These are phyloP conservation scores for Hypoxylon sp. DNA, from an alignment of 2,329 filamentous ascomycete genomes.

Conservation along the genomic window DNA sequence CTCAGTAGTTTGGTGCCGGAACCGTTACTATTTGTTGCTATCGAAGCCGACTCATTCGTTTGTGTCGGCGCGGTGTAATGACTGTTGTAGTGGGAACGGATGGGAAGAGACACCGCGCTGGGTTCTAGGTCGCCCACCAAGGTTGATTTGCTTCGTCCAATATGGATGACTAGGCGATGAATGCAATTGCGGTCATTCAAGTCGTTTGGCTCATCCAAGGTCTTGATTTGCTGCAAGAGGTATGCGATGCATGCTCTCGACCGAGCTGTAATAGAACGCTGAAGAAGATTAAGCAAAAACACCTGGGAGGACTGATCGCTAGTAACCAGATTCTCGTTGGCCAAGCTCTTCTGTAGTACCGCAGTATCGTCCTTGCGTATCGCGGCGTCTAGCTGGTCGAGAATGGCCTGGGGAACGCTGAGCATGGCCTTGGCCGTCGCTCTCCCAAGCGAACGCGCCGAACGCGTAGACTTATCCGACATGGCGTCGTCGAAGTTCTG, in stretches of 20 bases:
- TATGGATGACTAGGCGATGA: conserved; percentile 90
- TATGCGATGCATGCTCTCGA: conserved; percentile 74
- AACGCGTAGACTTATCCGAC: conserved; percentile 76
- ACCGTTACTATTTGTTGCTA: conserved; percentile 62
- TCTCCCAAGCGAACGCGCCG: conserved; percentile 75
- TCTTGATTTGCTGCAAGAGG: conserved; percentile 72
- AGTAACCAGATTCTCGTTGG: conserved; percentile 62
- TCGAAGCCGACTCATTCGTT: conserved; percentile 63
- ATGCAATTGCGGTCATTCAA: conserved; percentile 95
- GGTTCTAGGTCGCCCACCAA: conserved; percentile 58
- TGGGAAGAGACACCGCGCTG: conserved; percentile 59
- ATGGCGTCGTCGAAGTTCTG: conserved; percentile 78
- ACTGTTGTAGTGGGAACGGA: conserved; percentile 63
- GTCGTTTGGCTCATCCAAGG: conserved; percentile 85
- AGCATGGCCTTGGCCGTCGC: conserved; percentile 78
- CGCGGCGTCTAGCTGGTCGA: conserved; percentile 76
- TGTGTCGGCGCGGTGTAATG: conserved; percentile 84
- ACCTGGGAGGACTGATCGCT: conserved; percentile 65
- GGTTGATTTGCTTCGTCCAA: conserved; percentile 74
- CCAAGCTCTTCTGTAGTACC: conserved; percentile 63
- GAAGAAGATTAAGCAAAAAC: conserved; percentile 80
- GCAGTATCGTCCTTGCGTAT: conserved; percentile 72
- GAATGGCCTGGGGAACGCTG: conserved; percentile 70
- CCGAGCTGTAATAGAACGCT: conserved; percentile 76
- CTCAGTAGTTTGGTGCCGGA: conserved; percentile 72